phyloP scores from a whole-genome alignment of 192 early-diverging fungal species.

The Chytriomyces confervae region DNA sequence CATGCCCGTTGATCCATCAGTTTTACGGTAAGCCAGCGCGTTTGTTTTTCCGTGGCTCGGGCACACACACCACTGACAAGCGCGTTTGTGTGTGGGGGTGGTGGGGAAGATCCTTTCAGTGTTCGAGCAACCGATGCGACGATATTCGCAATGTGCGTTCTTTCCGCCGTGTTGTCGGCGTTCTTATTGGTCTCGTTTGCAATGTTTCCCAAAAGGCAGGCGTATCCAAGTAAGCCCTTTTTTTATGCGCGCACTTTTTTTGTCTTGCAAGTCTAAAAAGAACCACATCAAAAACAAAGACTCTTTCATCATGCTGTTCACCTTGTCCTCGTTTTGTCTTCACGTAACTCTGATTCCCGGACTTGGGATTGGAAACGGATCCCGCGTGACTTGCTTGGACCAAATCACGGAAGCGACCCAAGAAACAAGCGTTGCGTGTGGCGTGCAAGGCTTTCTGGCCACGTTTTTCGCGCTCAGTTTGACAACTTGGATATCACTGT shows the following conservation, averaged over 20 bases:
- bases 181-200: constrained; percentile 5
- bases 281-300: too few relatives aligned
- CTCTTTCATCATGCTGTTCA: too few relatives aligned
- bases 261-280: too few relatives aligned
- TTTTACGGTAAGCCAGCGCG: neutral
- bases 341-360: neutral
- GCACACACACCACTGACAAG: too few relatives aligned
- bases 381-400: constrained; percentile 6
- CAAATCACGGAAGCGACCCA: neutral
- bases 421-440: constrained; percentile 6
- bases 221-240: neutral
- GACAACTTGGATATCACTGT: constrained; percentile 2
- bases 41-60: too few relatives aligned
- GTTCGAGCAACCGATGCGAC: neutral
- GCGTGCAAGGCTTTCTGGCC: constrained; percentile 4
- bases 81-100: too few relatives aligned
- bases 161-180: neutral
- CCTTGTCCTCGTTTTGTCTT: neutral
- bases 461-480: neutral
- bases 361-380: neutral
- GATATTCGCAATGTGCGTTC: neutral
- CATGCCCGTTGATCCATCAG: constrained; percentile 6
- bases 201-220: constrained; percentile 7
- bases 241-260: too few relatives aligned
- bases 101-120: neutral